These are phyloP conservation scores for Ophiorrhiza pumila DNA, from an alignment of 257 asterid genomes.

Conservation along the genomic window DNA sequence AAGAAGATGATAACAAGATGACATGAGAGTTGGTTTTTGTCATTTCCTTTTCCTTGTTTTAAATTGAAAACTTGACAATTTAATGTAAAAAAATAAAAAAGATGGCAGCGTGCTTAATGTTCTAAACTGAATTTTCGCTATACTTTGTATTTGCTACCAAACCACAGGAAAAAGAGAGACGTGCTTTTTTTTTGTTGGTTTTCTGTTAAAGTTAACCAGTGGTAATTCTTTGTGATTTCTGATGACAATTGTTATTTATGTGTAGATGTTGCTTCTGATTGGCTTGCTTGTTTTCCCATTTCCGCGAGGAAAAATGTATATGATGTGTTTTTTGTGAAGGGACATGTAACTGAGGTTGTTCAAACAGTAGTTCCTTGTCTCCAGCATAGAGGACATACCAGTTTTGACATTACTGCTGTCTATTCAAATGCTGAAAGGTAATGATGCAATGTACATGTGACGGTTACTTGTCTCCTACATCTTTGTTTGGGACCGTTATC, in stretches of 20 bases:
- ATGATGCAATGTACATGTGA: background rate
- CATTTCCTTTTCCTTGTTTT: background rate
- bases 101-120: background rate
- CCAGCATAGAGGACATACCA: conserved; percentile 41
- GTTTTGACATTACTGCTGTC: conserved; percentile 44
- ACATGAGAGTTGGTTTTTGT: background rate
- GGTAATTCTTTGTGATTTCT: conserved; percentile 6
- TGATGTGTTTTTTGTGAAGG: conserved; percentile 74
- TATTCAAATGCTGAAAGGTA: conserved; percentile 84
- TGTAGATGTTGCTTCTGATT: conserved; percentile 73
- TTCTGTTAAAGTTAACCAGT: conserved; percentile 11
- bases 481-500: background rate
- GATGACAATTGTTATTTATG: conserved; percentile 22
- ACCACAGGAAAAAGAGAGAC: too few relatives aligned
- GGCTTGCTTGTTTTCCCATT: conserved; percentile 88
- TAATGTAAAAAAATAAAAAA: too few relatives aligned
- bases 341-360: conserved; percentile 56
- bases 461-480: conserved; percentile 7
- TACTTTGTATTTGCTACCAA: background rate
- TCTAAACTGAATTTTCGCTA: too few relatives aligned
- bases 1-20: background rate
- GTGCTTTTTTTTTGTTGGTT: background rate
- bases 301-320: conserved; percentile 69
- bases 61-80: background rate
- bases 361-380: conserved; percentile 76